Base-by-base conservation (phyloP, 2,329 filamentous ascomycete species). In the Colletotrichum lindemuthianum region DNA sequence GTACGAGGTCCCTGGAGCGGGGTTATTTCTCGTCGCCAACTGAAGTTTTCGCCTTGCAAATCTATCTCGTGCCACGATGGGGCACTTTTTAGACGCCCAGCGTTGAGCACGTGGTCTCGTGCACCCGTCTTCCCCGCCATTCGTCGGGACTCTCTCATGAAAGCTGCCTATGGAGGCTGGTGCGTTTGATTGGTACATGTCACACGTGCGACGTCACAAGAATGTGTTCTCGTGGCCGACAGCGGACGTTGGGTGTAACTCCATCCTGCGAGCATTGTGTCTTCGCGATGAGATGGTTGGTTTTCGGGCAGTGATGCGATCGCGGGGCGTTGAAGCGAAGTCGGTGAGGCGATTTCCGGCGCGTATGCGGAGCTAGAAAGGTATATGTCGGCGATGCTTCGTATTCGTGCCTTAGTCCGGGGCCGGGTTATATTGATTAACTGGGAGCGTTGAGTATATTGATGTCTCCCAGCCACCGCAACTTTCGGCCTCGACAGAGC, bases 91-190 rank as follows among this genome's bases (percentile, higher is more conserved):
- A 58, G 32, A 54, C 49, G 55, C 48, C 43, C 60, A 24, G 43
- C 10, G 58, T 52, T 39, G 51, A 15, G 63, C 63, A 63, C 51
- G 58, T 63, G 63, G 58, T 61, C 41, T 24, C 32, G 49, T 60
- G 60, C 9, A 44, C 49, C 36, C 45, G 15, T 13, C 24, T 24
- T 4, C 4, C 24, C 24, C 24, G 24, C n/a, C 44, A 32, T 39
- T 43, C 39, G 34, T 33, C 57, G 49, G 60, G 49, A 43, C 45
- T 51, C 34, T 52, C 37, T 24, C 24, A 24, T 24, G 40, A 52
- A 16, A 45, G 41, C n/a, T 15, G 36, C 40, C 32, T 43, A 47
- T 47, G 41, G 59, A 50, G 57, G 61, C 40, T 47, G 33, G 16
- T 34, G 12, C 12, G 24, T n/a, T 37, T 55, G 39, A 58, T 58